Base-by-base conservation (phyloP, 2,329 filamentous ascomycete genomes). In the Stagonosporopsis chrysanthemi region DNA sequence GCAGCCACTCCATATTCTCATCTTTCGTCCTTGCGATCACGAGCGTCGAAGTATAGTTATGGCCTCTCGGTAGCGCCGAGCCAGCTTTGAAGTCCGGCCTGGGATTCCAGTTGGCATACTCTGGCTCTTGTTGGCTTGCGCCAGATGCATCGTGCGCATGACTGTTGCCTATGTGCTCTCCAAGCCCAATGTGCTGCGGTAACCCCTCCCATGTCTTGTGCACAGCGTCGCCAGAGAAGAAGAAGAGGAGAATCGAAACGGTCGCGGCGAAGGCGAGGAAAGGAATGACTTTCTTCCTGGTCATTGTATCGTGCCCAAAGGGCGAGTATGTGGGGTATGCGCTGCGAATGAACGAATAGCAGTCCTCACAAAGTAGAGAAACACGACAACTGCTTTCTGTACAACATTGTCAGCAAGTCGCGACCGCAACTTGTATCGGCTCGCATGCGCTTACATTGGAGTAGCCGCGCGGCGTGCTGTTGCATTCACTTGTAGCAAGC, bases 1-100 rank as follows among this genome's bases (percentile, higher is more conserved):
- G 75, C n/a, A 87, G 80, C 86, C 86, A 88, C 28, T 67, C 69
- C 2, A 80, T 78, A 55, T 85, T 78, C 66, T 87, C 84, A 2
- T 74, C 70, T 54, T 79, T 80, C 22, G 80, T 80, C 43, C 80
- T 79, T 1, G 85, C 80, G 46, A 87, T 78, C 5, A 88, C 82
- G 23, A 88, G 68, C 1, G 76, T 78, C 24, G 82, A 82, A 3
- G 83, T 83, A 65, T 85, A 87, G 38, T 79, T 80, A 58, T 78
- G 76, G 1, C 80, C 80, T 0, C 76, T 63, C 0, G 82, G 78
- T 65, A 75, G 68, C 4, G 66, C 60, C 17, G 65, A 70, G 43
- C 75, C 75, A 3, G 60, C 55, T 38, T 65, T 66, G 57, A 74
- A 77, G 33, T 70, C 63, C 6, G 70, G 68, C 29, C 67, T 68